These are phyloP conservation scores for Macrotyloma uniflorum DNA, from an alignment of 306 rosid genomes.

Conservation along the genomic window DNA sequence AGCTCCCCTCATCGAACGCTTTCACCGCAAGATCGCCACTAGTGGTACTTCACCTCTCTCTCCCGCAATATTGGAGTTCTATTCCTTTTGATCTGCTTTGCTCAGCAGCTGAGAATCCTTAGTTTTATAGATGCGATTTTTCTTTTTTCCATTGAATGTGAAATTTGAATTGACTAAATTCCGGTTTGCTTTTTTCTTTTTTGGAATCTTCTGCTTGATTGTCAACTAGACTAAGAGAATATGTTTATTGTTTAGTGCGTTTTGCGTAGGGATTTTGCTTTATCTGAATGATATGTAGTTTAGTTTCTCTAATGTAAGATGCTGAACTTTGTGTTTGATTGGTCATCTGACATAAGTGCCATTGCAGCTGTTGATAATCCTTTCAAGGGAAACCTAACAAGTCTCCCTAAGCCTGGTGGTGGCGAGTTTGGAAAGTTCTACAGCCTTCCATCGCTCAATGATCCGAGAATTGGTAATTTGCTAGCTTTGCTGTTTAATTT, in stretches of 20 bases:
- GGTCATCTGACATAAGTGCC: slow-evolving; percentile 12
- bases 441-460: slow-evolving; percentile 90
- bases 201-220: slow-evolving; percentile 3
- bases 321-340: slow-evolving; percentile 18
- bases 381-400: slow-evolving; percentile 81
- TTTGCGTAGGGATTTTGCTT: background rate
- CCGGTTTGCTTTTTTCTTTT: background rate
- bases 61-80: slow-evolving; percentile 39
- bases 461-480: slow-evolving; percentile 86
- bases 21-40: slow-evolving; percentile 79
- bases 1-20: slow-evolving; percentile 73
- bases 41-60: slow-evolving; percentile 51
- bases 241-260: background rate
- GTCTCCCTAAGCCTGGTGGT: slow-evolving; percentile 94
- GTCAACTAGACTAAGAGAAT: background rate
- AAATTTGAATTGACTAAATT: background rate
- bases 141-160: background rate
- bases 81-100: background rate
- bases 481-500: background rate
- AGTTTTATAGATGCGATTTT: background rate
- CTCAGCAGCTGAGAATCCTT: background rate
- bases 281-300: background rate
- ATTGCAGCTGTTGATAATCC: slow-evolving; percentile 82
- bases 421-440: slow-evolving; percentile 95
- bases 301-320: background rate